phyloP scores from a whole-genome alignment of 352 stramenopile species.

The Thraustochytrium striatum region DNA sequence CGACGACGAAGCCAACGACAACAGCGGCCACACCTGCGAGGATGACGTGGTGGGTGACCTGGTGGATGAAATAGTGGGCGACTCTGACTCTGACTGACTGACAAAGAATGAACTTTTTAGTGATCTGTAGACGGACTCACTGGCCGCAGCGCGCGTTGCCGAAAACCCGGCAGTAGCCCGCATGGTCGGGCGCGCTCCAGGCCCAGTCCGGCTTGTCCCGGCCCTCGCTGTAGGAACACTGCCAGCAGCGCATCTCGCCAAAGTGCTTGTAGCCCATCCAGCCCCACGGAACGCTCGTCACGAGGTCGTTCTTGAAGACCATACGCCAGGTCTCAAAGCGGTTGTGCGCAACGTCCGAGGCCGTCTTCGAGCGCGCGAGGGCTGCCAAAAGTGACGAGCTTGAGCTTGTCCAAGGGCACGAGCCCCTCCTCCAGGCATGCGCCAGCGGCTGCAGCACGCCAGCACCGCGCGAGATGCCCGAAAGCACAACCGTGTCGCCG shows the following conservation, averaged over 20 bases:
- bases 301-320: slow-evolving; percentile 1
- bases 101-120: no score
- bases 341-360: background rate
- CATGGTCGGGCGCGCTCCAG: background rate
- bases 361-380: background rate
- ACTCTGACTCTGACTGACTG: no score
- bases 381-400: slow-evolving; percentile 31
- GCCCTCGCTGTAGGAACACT: slow-evolving; percentile 8
- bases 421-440: slow-evolving; percentile 24
- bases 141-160: no score
- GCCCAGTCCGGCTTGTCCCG: background rate
- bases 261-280: slow-evolving; percentile 46
- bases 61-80: no score
- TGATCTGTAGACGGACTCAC: no score
- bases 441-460: slow-evolving; percentile 25
- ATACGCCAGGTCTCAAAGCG: slow-evolving; percentile 1
- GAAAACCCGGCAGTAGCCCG: background rate
- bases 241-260: slow-evolving; percentile 1
- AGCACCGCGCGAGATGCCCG: background rate
- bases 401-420: slow-evolving; percentile 11
- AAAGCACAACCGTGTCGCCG: background rate
- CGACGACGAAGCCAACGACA: no score
- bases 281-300: slow-evolving; percentile 5
- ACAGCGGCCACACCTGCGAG: no score
- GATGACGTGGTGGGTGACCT: no score